Conservation (phyloP, 768 basidiomycete species). For the Suillus luteus region DNA sequence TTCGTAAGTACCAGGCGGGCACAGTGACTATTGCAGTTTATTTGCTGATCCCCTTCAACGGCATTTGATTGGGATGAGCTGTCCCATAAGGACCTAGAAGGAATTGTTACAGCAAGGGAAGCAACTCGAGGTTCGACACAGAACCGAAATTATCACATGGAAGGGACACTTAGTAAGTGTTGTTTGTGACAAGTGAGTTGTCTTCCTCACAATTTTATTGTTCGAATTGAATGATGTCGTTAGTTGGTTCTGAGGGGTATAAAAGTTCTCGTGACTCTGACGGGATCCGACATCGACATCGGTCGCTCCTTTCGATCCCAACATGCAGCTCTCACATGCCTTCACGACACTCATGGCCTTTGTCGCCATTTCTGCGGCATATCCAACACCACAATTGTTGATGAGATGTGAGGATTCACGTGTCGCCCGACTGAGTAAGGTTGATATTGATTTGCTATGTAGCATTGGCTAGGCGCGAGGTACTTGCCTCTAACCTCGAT, state of each 20-base stretch:
- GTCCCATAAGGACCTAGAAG: neutral
- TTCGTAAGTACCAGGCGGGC: neutral
- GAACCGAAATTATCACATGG: neutral
- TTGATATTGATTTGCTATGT: neutral
- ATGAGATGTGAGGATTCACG: neutral
- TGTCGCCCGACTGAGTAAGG: neutral
- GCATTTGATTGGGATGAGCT: neutral
- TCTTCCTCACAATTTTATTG: neutral
- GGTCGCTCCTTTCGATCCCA: neutral
- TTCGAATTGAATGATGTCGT: neutral
- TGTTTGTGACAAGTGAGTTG: neutral
- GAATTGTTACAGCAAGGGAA: neutral
- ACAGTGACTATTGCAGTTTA: neutral
- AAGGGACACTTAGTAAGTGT: too few species aligned
- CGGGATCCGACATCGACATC: neutral
- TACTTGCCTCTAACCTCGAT: neutral
- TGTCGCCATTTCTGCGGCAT: neutral
- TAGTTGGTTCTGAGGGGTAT: neutral
- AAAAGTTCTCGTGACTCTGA: neutral
- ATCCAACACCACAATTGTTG: neutral
- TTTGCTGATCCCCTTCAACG: neutral
- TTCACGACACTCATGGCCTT: neutral
- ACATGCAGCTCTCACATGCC: neutral
- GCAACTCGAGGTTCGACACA: neutral
- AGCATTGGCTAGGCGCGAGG: neutral